Percentiles rank a stretch among this genome's conserved stretches.
These are phyloP conservation scores for Aspergillus heteromorphus DNA, from an alignment of 495 filamentous ascomycete species.

Conservation along the genomic window DNA sequence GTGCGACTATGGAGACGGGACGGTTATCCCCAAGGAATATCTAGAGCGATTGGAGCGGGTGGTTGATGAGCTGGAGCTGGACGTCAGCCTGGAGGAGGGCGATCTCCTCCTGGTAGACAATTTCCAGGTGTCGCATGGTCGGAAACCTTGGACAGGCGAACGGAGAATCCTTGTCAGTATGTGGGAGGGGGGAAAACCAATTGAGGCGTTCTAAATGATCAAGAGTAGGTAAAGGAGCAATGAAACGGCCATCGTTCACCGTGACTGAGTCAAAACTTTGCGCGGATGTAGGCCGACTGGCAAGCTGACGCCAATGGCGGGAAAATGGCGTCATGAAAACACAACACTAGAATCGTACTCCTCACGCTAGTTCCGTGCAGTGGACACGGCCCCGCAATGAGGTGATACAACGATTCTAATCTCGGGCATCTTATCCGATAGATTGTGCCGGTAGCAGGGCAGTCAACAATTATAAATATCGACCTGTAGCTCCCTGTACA, in stretches of 20 bases:
- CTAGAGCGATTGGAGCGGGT: background rate
- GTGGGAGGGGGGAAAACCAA: background rate
- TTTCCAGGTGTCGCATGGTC: background rate
- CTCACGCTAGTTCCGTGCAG: too few species aligned
- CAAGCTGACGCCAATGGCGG: too few species aligned
- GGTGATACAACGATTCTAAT: too few species aligned
- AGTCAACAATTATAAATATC: too few species aligned
- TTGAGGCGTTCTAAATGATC: background rate
- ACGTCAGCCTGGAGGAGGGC: background rate
- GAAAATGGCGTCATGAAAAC: too few species aligned
- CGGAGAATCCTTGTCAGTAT: slow-evolving; percentile 2
- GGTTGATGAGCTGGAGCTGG: background rate
- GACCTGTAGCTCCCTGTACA: too few species aligned
- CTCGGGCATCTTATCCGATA: too few species aligned
- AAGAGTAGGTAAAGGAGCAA: background rate
- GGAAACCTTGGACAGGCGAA: background rate
- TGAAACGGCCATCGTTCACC: background rate
- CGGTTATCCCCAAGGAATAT: background rate
- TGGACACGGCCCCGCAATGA: too few species aligned
- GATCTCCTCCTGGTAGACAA: slow-evolving; percentile 1
- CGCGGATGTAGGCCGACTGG: background rate
- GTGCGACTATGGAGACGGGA: slow-evolving; percentile 1
- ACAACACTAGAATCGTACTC: too few species aligned
- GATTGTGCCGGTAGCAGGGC: too few species aligned
- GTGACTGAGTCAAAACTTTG: too few species aligned